Evolutionary conservation across 2,329 filamentous ascomycete genomes (phyloP).

Genomic region (Verticillium albo-atrum): DNA sequence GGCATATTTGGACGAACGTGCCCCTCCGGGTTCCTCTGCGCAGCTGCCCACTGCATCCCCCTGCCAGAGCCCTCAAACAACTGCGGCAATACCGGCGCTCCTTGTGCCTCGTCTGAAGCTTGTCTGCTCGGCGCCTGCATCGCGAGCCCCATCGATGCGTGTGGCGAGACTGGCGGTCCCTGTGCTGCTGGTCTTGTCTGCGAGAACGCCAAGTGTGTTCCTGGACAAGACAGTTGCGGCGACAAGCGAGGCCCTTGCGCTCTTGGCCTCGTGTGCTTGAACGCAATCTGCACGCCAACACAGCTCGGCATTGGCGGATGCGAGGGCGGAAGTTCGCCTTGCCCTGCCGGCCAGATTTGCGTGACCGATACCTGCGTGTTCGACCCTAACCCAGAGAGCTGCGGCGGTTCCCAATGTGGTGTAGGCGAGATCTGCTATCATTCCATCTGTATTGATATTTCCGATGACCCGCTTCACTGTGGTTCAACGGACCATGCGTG

Average conservation of each 20-base stretch:
- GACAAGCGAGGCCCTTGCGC: background rate
- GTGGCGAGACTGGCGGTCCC: background rate
- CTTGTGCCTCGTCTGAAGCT: background rate
- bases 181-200: background rate
- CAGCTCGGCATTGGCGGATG: background rate
- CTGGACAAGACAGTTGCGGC: background rate
- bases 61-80: background rate
- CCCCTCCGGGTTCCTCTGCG: background rate
- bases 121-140: background rate
- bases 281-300: background rate
- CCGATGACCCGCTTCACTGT: background rate
- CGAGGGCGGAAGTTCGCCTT: background rate
- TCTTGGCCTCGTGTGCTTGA: background rate
- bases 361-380: background rate
- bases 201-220: background rate
- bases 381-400: background rate
- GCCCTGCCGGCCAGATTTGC: background rate
- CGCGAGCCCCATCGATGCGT: background rate
- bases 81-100: background rate
- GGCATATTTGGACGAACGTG: background rate
- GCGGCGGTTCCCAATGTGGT: background rate
- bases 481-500: background rate
- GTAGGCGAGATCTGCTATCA: background rate
- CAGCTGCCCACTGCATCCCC: background rate
- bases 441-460: background rate